A percentile compares a stretch with the other conserved stretches of the same genome.
Conservation (phyloP, 139 green algal species). For the Mesotaenium endlicherianum region DNA sequence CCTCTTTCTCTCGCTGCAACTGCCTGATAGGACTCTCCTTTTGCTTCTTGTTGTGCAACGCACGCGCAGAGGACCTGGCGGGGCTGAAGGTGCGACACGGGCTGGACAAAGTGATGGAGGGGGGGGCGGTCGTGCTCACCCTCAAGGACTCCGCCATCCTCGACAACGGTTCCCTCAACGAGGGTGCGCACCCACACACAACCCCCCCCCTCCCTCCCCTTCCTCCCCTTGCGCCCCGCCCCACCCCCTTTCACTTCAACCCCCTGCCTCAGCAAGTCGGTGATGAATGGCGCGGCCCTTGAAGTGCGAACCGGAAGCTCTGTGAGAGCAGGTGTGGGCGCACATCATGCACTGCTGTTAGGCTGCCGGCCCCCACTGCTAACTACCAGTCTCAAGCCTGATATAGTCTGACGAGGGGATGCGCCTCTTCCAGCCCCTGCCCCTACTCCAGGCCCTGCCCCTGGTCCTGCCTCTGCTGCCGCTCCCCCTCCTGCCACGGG, state of each 20-base stretch:
- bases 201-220: background rate
- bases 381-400: too few relatives aligned
- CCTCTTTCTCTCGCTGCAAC: too few relatives aligned
- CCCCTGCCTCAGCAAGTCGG: background rate
- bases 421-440: too few relatives aligned
- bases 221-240: background rate
- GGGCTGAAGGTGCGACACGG: conserved; percentile 46
- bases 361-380: too few relatives aligned
- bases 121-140: conserved; percentile 39
- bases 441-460: too few relatives aligned
- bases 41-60: background rate
- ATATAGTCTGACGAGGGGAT: too few relatives aligned
- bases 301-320: too few relatives aligned
- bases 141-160: conserved; percentile 41
- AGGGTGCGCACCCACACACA: conserved; percentile 7
- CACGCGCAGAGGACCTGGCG: conserved; percentile 34
- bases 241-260: background rate
- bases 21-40: too few relatives aligned
- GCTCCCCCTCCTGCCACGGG: too few relatives aligned
- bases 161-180: conserved; percentile 31
- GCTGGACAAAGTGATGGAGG: conserved; percentile 42
- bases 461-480: too few relatives aligned
- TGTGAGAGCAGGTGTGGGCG: too few relatives aligned
- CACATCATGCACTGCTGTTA: too few relatives aligned
- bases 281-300: background rate